Conservation (phyloP, 345 rosid genomes). For the Pelargonium nanum region DNA sequence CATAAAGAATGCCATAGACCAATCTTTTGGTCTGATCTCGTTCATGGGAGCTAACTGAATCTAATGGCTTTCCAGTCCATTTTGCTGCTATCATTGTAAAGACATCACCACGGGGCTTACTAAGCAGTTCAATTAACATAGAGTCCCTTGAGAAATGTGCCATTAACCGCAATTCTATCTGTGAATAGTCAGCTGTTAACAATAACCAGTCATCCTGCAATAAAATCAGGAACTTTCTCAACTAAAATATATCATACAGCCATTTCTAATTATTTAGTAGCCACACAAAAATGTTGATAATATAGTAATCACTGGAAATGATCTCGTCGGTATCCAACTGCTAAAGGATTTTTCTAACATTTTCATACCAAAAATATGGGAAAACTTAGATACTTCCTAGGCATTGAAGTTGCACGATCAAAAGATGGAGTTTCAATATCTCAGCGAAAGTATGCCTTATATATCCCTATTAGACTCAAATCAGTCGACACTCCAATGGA, state of each 20-base stretch:
- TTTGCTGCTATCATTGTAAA: constrained; percentile 80
- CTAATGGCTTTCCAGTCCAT: constrained; percentile 76
- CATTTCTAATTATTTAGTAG: too few relatives aligned
- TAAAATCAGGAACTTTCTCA: constrained; percentile 6
- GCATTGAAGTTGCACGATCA: too few relatives aligned
- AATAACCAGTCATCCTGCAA: constrained; percentile 85
- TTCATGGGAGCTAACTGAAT: constrained; percentile 46
- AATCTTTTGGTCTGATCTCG: constrained; percentile 87
- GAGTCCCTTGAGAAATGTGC: constrained; percentile 90
- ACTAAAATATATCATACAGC: background rate
- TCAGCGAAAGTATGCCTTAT: too few relatives aligned
- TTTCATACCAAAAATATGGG: too few relatives aligned
- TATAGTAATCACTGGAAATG: too few relatives aligned
- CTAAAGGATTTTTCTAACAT: too few relatives aligned
- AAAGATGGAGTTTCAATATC: too few relatives aligned
- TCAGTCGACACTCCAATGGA: too few relatives aligned
- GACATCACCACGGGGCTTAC: constrained; percentile 73
- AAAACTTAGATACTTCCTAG: too few relatives aligned
- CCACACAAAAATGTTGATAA: too few relatives aligned
- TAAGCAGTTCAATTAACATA: constrained; percentile 61
- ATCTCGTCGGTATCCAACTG: too few relatives aligned
- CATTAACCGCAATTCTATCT: constrained; percentile 88
- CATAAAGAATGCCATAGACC: constrained; percentile 93
- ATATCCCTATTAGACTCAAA: too few relatives aligned
- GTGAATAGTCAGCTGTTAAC: constrained; percentile 91